Evolutionary conservation across 257 asterid species (phyloP), one percentile per base, ranked within the genome.

Genomic region (Solanum pimpinellifolium): DNA sequence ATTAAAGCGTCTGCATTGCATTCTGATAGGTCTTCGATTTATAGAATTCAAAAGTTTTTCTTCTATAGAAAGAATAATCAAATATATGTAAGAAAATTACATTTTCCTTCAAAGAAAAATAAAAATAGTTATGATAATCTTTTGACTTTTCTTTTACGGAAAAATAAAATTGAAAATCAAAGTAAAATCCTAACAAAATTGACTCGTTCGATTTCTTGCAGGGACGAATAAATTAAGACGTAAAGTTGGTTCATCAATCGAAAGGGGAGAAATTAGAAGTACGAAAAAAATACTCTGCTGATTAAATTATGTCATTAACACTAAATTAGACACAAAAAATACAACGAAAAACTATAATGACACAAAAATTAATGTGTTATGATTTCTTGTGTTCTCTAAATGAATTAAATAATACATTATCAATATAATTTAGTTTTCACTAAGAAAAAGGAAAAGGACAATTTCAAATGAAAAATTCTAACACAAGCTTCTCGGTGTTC

Each of bases 181-280:
- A 10, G 2, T 0, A 56, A 56, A 56, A 56, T 0, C 0, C 1
- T 18, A 56, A 56, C 0, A 0, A 23, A 7, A 56, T 56, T 56
- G 65, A 56, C n/a, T 52, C 62, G 23, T 52, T 1, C 41, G 9
- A 35, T 39, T 52, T 52, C 62, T 52, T 52, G 3, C 23, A 1
- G 62, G 62, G 23, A 52, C 9, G 10, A 52, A 52, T 52, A 16
- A 52, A 52, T 52, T 69, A 31, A 69, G 76, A 15, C 23, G 23
- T 14, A 11, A 69, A 29, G 21, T 68, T 69, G 23, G 9, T 69
- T 69, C 21, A 9, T 31, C 42, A 33, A 2, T 16, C 13, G 11
- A 70, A 20, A 31, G 42, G 21, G 20, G 12, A 10, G 11, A 31
- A 70, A 15, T 70, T 70, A 15, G 3, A 70, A 70, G 44, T 31